A percentile compares a stretch with the other conserved stretches of the same genome.
phyloP scores from a whole-genome alignment of 148 eudicot genomes.

The Rhododendron molle region DNA sequence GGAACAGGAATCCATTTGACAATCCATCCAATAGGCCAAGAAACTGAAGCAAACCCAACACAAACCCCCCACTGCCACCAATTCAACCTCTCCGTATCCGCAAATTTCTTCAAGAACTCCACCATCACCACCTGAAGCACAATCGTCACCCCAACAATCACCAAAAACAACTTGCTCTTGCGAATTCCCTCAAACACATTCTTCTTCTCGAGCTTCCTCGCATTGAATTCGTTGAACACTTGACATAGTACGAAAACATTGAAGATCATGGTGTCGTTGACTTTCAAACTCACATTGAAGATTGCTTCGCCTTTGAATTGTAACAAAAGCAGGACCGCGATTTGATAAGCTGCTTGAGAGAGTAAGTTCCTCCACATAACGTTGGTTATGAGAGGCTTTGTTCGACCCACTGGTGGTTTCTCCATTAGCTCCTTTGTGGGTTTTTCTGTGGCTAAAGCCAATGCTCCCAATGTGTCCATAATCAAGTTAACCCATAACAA shows the following conservation, averaged over 20 bases:
- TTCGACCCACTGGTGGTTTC: slow-evolving; percentile 15
- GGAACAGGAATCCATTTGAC: slow-evolving; percentile 22
- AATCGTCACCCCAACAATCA: slow-evolving; percentile 12
- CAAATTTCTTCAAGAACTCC: slow-evolving; percentile 22
- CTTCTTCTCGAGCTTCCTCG: slow-evolving; percentile 22
- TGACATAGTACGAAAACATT: slow-evolving; percentile 20
- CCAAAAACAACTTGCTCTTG: slow-evolving; percentile 15
- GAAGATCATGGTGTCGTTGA: slow-evolving; percentile 18
- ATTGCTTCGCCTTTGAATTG: slow-evolving; percentile 19
- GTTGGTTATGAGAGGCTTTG: slow-evolving; percentile 15
- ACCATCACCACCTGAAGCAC: slow-evolving; percentile 26
- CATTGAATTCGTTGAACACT: slow-evolving; percentile 15
- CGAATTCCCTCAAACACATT: slow-evolving; percentile 17
- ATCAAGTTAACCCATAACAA: slow-evolving; percentile 21
- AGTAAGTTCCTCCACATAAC: slow-evolving; percentile 22
- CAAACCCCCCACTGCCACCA: slow-evolving; percentile 25
- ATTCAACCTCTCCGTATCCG: slow-evolving; percentile 17
- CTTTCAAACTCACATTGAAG: slow-evolving; percentile 1
- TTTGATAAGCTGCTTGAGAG: slow-evolving; percentile 17
- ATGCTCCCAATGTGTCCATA: slow-evolving; percentile 23
- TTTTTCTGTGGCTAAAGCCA: slow-evolving; percentile 17
- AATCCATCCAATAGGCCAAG: slow-evolving; percentile 25
- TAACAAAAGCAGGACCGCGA: slow-evolving; percentile 1
- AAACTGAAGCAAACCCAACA: slow-evolving; percentile 12
- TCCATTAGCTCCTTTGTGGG: slow-evolving; percentile 12